Base-by-base conservation (phyloP, 371 early-diverging fungal species). In the Rhizopus stolonifer region DNA sequence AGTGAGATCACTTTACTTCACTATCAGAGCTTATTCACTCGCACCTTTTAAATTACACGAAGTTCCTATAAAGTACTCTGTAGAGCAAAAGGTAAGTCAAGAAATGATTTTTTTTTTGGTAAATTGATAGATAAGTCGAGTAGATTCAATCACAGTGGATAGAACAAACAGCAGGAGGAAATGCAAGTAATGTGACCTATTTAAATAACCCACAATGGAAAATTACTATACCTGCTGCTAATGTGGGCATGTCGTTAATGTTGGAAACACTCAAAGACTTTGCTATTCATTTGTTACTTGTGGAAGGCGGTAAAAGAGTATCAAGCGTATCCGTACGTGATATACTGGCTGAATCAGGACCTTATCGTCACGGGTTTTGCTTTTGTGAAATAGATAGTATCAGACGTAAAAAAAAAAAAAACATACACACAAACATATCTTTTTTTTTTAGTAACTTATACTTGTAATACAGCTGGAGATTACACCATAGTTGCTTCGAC, bases 401-500 rank as follows among this genome's bases (percentile, higher is more conserved):
- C 44, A 54, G 69, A 63, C 67, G 82, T 89, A 77, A 55, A 69
- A 32, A 60, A 55, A n/a, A 44, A 38, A 46, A 21, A 48, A 22
- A 32, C 14, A 22, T 21, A 38, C 29, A 15, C 13, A 31, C 4
- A 29, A 32, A 22, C 4, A 14, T 25, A 18, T 17, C 4, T n/a
- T 43, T 18, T 3, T 4, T 2, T 34, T n/a, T 34, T 18, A 14
- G 14, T 39, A 15, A 56, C 52, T 46, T 26, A 34, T 49, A 49
- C 19, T n/a, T 38, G 38, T 11, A 15, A 11, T 46, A 7, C 56
- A 87, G 88, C 82, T 23, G 85, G 86, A 7, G 79, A 78, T 49
- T 91, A 91, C 69, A 89, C 90, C 7, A 69, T 91, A 0, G 80
- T 91, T 3, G 87, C 79, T 0, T 91, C 92, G 34, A 89, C 92